A percentile compares a stretch with the other conserved stretches of the same genome.
These are phyloP conservation scores for Croton setiger DNA, from an alignment of 441 rosid species.

Conservation along the genomic window DNA sequence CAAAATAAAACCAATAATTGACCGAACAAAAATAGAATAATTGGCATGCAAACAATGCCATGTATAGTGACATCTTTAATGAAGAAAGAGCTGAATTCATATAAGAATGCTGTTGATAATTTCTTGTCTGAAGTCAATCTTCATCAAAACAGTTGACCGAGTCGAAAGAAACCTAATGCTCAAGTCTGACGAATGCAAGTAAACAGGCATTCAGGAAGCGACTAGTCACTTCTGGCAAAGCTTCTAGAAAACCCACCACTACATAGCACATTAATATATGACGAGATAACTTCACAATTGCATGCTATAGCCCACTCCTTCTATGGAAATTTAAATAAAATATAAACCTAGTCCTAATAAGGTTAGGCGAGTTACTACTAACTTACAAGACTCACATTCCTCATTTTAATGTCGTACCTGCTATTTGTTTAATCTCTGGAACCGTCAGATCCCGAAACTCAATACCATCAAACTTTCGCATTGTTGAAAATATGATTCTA, in stretches of 20 bases:
- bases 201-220: too few species aligned
- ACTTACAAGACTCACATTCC: background rate
- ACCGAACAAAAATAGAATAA: background rate
- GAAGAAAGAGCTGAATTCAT: too few species aligned
- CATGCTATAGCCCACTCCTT: background rate
- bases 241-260: too few species aligned
- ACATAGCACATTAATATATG: background rate
- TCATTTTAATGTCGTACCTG: slow-evolving; percentile 44
- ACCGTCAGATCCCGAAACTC: slow-evolving; percentile 68
- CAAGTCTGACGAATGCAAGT: too few species aligned
- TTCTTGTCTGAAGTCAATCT: too few species aligned
- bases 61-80: too few species aligned
- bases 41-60: background rate
- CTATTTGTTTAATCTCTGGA: slow-evolving; percentile 94
- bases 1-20: slow-evolving; percentile 1
- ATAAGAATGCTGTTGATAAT: too few species aligned
- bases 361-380: background rate
- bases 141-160: too few species aligned
- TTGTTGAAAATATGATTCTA: slow-evolving; percentile 79
- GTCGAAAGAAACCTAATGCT: too few species aligned
- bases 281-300: background rate
- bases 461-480: slow-evolving; percentile 73
- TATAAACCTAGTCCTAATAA: background rate
- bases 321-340: background rate
- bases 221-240: too few species aligned